Percentiles rank a stretch among this genome's conserved stretches.
Conservation (phyloP, 495 filamentous ascomycete species). For the Extremus antarcticus region DNA sequence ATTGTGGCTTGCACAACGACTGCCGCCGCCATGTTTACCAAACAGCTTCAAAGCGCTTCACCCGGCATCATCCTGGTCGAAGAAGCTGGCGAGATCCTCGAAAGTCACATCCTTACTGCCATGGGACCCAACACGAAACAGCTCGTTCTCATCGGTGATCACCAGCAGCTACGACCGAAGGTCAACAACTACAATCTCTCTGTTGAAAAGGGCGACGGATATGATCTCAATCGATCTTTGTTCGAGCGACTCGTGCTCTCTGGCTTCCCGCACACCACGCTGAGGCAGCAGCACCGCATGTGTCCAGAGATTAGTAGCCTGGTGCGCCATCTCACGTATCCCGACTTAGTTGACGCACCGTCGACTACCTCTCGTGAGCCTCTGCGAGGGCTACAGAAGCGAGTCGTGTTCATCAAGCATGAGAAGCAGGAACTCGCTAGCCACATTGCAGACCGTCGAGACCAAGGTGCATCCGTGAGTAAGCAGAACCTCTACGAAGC, state of each 20-base stretch:
- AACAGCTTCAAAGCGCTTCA: constrained; percentile 39
- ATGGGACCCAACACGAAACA: constrained; percentile 51
- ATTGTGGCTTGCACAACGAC: constrained; percentile 72
- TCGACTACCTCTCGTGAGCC: too few relatives aligned
- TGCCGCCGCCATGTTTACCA: constrained; percentile 52
- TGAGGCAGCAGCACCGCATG: too few relatives aligned
- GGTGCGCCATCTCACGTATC: too few relatives aligned
- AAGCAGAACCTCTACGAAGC: too few relatives aligned
- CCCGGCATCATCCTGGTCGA: constrained; percentile 57
- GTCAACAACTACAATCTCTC: constrained; percentile 53
- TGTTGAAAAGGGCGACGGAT: constrained; percentile 57
- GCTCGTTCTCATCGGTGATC: constrained; percentile 65
- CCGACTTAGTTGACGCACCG: too few relatives aligned
- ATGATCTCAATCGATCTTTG: constrained; percentile 58
- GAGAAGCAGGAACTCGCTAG: too few relatives aligned
- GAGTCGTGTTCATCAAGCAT: too few relatives aligned
- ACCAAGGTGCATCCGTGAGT: too few relatives aligned
- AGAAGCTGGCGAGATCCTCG: constrained; percentile 71
- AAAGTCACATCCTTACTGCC: constrained; percentile 58
- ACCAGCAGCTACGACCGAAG: constrained; percentile 66
- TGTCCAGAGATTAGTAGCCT: too few relatives aligned
- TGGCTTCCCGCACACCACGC: constrained; percentile 44
- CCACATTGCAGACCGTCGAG: too few relatives aligned
- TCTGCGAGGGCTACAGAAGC: too few relatives aligned
- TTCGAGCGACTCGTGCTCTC: constrained; percentile 70